phyloP scores from a whole-genome alignment of 305 asterid genomes.

The Fraxinus baroniana region DNA sequence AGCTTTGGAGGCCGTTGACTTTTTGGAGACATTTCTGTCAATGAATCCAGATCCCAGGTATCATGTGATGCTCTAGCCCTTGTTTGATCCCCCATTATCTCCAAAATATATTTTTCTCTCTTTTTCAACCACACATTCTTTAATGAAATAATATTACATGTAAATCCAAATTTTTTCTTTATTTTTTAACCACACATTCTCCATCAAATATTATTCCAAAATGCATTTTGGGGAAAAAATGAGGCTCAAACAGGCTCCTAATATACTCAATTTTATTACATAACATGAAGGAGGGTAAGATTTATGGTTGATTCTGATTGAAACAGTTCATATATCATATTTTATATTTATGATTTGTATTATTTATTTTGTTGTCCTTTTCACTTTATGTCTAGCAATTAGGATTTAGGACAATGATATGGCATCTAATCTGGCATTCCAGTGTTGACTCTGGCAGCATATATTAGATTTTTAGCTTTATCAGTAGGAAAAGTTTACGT shows the following conservation, averaged over 20 bases:
- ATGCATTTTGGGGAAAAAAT: not conserved
- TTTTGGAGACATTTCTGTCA: constrained; percentile 67
- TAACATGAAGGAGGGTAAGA: not conserved
- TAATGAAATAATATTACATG: too few species aligned
- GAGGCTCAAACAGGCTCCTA: too few species aligned
- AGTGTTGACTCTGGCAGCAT: not conserved
- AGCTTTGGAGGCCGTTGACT: constrained; percentile 64
- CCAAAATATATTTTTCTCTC: not conserved
- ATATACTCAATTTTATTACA: not conserved
- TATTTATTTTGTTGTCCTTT: not conserved
- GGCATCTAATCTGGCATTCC: not conserved
- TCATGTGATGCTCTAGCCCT: not conserved
- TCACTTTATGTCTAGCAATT: not conserved
- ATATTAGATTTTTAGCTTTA: not conserved
- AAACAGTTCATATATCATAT: not conserved
- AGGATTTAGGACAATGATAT: not conserved
- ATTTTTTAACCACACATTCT: too few species aligned
- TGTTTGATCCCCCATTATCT: not conserved
- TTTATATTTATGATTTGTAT: not conserved
- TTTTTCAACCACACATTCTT: too few species aligned
- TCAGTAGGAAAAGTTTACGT: not conserved
- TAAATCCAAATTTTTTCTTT: too few species aligned
- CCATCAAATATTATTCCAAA: too few species aligned
- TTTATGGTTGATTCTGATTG: not conserved
- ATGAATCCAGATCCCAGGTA: constrained; percentile 88